Evolutionary conservation across 2,329 filamentous ascomycete species (phyloP).

Genomic region (Biscogniauxia mediterranea): DNA sequence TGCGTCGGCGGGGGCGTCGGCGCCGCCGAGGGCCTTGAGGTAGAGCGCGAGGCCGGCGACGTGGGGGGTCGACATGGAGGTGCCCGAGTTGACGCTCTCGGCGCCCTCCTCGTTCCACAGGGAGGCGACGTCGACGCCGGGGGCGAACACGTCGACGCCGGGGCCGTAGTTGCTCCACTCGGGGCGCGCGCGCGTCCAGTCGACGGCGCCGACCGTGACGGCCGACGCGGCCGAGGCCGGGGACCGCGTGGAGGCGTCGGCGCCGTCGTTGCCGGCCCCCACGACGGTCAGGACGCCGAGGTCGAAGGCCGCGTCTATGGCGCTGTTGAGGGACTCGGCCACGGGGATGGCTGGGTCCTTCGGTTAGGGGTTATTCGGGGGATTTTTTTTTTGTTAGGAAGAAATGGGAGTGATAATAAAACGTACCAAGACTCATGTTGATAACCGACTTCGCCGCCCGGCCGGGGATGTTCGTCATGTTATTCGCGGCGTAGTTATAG

Average conservation of each 20-base stretch:
- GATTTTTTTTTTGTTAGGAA: neutral
- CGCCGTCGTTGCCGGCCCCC: conserved; percentile 50
- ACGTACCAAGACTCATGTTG: conserved; percentile 40
- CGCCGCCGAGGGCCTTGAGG: neutral
- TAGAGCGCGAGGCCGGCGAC: neutral
- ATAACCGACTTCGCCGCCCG: conserved; percentile 31
- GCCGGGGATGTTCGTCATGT: conserved; percentile 9
- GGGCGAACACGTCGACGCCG: conserved; percentile 40
- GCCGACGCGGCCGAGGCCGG: conserved; percentile 46
- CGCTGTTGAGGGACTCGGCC: conserved; percentile 42
- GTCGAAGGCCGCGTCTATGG: conserved; percentile 42
- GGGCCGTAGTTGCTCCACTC: conserved; percentile 48
- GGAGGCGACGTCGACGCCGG: conserved; percentile 40
- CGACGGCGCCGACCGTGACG: conserved; percentile 50
- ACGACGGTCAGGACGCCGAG: conserved; percentile 49
- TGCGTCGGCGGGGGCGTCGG: neutral
- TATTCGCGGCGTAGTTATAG: conserved; percentile 10
- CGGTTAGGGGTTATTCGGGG: neutral
- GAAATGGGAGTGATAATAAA: conserved; percentile 3
- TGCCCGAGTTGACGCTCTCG: conserved; percentile 10
- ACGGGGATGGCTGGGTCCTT: conserved; percentile 3
- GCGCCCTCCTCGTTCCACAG: conserved; percentile 40
- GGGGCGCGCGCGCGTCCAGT: conserved; percentile 35
- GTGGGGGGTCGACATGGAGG: neutral
- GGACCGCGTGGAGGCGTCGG: conserved; percentile 38